Percentiles rank a stretch among this genome's conserved stretches.
phyloP scores from a whole-genome alignment of 352 stramenopile species.

The Bremia lactucae region DNA sequence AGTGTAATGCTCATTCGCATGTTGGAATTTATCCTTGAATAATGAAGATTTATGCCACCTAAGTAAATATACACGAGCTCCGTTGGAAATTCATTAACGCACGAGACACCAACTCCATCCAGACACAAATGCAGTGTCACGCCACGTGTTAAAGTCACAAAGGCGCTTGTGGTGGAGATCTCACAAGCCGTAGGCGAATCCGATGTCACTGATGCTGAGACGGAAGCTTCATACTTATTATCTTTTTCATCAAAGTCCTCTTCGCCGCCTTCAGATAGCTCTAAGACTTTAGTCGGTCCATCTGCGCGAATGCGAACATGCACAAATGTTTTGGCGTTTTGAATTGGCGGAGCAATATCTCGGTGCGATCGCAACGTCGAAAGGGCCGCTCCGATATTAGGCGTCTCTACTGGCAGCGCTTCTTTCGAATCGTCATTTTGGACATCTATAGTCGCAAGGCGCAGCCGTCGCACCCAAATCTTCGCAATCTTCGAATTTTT shows the following conservation, averaged over 20 bases:
- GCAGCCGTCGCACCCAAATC: slow-evolving; percentile 56
- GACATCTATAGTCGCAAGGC: slow-evolving; percentile 42
- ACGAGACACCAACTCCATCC: slow-evolving; percentile 76
- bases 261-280: slow-evolving; percentile 82
- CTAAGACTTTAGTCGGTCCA: slow-evolving; percentile 85
- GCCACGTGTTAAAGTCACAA: slow-evolving; percentile 54
- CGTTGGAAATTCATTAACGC: slow-evolving; percentile 78
- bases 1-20: slow-evolving; percentile 81
- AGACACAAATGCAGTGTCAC: slow-evolving; percentile 60
- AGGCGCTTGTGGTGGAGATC: slow-evolving; percentile 59
- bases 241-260: slow-evolving; percentile 81
- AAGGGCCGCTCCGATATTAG: slow-evolving; percentile 13
- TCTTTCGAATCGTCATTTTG: slow-evolving; percentile 6
- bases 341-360: slow-evolving; percentile 31
- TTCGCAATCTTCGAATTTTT: slow-evolving; percentile 63
- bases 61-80: slow-evolving; percentile 84
- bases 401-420: slow-evolving; percentile 22
- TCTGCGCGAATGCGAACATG: slow-evolving; percentile 78
- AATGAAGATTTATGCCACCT: slow-evolving; percentile 66
- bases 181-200: slow-evolving; percentile 64
- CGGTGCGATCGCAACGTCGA: slow-evolving; percentile 27
- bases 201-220: slow-evolving; percentile 43
- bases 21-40: slow-evolving; percentile 66
- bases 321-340: slow-evolving; percentile 81
- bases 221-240: slow-evolving; percentile 68